Evolutionary conservation across 2,329 filamentous ascomycete genomes (phyloP), one percentile per base, ranked within the genome.

Genomic region (Magnaporthiopsis rhizophila): DNA sequence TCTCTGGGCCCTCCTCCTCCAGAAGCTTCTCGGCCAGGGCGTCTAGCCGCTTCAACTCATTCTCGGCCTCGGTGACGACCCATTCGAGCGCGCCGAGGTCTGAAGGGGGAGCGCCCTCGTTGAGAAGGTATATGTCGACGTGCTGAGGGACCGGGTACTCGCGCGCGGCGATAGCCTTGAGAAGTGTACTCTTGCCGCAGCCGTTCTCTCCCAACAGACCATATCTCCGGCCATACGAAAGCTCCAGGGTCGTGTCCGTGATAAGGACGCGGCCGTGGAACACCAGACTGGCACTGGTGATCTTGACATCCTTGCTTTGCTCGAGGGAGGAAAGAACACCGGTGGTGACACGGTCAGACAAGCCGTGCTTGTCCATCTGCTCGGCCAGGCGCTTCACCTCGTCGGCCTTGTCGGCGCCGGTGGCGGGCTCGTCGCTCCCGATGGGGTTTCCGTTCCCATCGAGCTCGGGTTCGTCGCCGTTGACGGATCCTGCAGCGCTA

Each of bases 191-290:
- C 85, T 99, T 99, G 77, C 95, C 95, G 79, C 95, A 99, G 69
- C 95, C 95, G 89, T 99, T 99, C 86, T 99, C 95, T 74, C 95
- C 95, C 69, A 99, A 82, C 65, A 99, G 83, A 77, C 95, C 95
- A 76, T 99, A 99, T 73, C 95, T 88, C 73, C 93, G 90, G 69
- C 90, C 92, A 76, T 92, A 95, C 76, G 90, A 94, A 73, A 99
- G 85, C 79, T 99, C 96, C 77, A 99, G 84, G 62, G 89, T 96
- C 68, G 91, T 91, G 79, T 99, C 95, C 75, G 89, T 94, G 80
- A 99, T 91, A 67, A 99, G 88, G 70, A 98, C 95, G 72, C 90
- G 92, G 72, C 96, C 95, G 84, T 99, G 96, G 87, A 99, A 99
- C 68, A 97, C 94, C 71, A 99, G 83, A 68, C 90, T 96, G 73